Evolutionary conservation across 2,329 filamentous ascomycete genomes (phyloP), one percentile per base, ranked within the genome.

Genomic region (Aspergillus sp.): DNA sequence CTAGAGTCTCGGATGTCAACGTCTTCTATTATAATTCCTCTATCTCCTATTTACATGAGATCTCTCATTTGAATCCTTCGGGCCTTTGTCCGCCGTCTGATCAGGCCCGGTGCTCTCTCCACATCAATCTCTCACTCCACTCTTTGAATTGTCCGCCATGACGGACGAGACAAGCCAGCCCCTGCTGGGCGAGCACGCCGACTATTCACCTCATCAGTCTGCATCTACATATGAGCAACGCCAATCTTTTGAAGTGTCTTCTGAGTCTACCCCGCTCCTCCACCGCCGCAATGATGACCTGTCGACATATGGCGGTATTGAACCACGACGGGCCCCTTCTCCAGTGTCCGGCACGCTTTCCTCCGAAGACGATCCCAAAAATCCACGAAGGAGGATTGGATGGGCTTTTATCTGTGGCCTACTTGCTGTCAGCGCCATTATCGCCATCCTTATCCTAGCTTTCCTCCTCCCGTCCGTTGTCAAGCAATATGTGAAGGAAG

Each of bases 401-500:
- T 96, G 92, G 92, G 89, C 92, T 8, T 82, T 96, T 43, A 90
- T 93, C 31, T 86, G 97, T 64, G 68, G 84, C 1, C 60, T 90
- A 2, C 79, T 98, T 8, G 90, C 85, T 28, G 23, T 70, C 53
- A 67, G 86, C 1, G 71, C 88, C 7, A 82, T 89, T 6, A 69
- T 94, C 23, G 74, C 83, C 30, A 92, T 96, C 68, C 88, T 97
- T 61, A 78, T 90, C 17, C 80, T 94, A 59, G 92, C 89, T 17
- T 97, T 97, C 78, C 85, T 96, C 57, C 86, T 90, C 0, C 93
- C 94, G 2, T 88, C 90, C 17, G 87, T 89, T 7, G 87, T 96
- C 11, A 88, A 96, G 77, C 86, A 92, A 73, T 99, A 99, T 77
- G 91, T 91, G 53, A 90, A 94, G 77, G 84, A 93, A 75, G 92